Evolutionary conservation across 805 yeast genomes (phyloP).

Genomic region (Brettanomyces custersianus): DNA sequence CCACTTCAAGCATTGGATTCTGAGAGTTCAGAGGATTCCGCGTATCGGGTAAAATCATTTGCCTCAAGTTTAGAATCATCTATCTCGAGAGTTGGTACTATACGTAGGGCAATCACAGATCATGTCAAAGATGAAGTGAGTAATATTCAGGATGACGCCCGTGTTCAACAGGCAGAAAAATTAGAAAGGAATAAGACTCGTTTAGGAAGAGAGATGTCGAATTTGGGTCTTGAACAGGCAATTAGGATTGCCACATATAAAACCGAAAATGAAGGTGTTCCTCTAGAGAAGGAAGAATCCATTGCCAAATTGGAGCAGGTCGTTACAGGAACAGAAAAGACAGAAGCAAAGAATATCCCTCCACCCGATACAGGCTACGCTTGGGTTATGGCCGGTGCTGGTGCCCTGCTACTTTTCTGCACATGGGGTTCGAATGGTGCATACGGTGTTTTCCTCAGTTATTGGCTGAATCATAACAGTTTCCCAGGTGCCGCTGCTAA

Average conservation of each 20-base stretch:
- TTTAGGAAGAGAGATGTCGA: conserved; percentile 13
- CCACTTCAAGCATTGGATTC: not conserved
- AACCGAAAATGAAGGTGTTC: conserved; percentile 5
- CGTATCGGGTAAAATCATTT: not conserved
- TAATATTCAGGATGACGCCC: conserved; percentile 18
- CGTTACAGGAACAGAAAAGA: not conserved
- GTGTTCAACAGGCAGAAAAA: conserved; percentile 10
- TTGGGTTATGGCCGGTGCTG: conserved; percentile 39
- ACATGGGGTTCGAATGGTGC: conserved; percentile 65
- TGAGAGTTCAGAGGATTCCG: conserved; percentile 1
- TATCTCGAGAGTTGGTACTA: conserved; percentile 7
- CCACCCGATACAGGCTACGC: conserved; percentile 32
- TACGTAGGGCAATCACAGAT: conserved; percentile 6
- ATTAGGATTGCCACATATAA: conserved; percentile 15
- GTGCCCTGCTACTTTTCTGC: conserved; percentile 36
- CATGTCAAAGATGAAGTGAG: conserved; percentile 11
- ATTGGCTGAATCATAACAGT: conserved; percentile 37
- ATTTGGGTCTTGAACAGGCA: conserved; percentile 19
- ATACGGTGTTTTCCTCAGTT: conserved; percentile 51
- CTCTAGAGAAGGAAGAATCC: not conserved
- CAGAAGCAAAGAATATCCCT: conserved; percentile 1
- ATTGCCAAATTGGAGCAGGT: conserved; percentile 3
- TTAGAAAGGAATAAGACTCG: conserved; percentile 6
- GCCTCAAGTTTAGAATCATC: conserved; percentile 5
- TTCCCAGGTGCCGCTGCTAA: conserved; percentile 44